Percentiles rank a stretch among this genome's conserved stretches.
Evolutionary conservation across 2,329 filamentous ascomycete species (phyloP).

Genomic region (Verticillium nonalfalfae): DNA sequence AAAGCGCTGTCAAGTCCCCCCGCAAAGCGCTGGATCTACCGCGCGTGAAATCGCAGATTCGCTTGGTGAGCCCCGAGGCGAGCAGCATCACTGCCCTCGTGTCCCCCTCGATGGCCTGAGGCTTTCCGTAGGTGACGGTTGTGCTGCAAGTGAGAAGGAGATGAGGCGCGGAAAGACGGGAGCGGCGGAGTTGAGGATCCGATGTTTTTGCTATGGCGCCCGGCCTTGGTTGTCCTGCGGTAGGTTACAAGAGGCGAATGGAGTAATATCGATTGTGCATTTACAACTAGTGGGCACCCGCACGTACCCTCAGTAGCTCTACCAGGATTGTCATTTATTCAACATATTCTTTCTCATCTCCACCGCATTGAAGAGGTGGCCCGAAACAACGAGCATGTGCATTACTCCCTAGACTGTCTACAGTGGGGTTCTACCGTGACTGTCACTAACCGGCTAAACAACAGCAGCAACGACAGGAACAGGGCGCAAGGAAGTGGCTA

Average conservation of each 20-base stretch:
- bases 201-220: background rate
- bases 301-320: background rate
- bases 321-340: background rate
- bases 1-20: constrained; percentile 10
- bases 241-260: background rate
- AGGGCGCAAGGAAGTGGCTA: too few species aligned
- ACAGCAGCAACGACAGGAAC: too few species aligned
- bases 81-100: constrained; percentile 9
- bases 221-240: background rate
- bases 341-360: background rate
- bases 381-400: too few species aligned
- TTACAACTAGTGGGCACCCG: background rate
- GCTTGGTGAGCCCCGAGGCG: constrained; percentile 10
- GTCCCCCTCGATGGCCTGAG: background rate
- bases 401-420: too few species aligned
- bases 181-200: background rate
- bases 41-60: constrained; percentile 7
- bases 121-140: background rate
- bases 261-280: background rate
- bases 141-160: background rate
- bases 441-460: too few species aligned
- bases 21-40: constrained; percentile 11
- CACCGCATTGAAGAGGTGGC: too few species aligned
- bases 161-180: background rate
- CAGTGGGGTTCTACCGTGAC: too few species aligned